These are phyloP conservation scores for Ophiocordyceps camponoti-saundersi DNA, from an alignment of 2,329 filamentous ascomycete genomes.

Conservation along the genomic window DNA sequence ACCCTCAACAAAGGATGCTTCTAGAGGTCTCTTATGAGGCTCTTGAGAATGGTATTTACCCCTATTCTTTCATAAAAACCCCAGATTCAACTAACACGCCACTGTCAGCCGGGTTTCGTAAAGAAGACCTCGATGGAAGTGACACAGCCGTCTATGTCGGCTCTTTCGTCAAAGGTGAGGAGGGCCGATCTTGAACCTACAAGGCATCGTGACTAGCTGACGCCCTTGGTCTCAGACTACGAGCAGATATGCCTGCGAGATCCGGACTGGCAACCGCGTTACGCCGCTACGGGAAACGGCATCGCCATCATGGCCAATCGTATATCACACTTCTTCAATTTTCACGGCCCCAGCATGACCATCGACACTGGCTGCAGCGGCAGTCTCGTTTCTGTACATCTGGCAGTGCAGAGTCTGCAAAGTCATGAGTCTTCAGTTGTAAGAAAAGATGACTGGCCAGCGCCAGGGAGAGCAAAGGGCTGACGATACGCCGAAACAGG, in stretches of 20 bases:
- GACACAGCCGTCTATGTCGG: constrained; percentile 32
- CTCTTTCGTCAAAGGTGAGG: constrained; percentile 29
- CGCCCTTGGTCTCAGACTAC: constrained; percentile 20
- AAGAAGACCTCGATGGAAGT: constrained; percentile 24
- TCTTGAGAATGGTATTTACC: constrained; percentile 26
- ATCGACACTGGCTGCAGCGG: constrained; percentile 43
- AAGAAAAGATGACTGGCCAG: constrained; percentile 1
- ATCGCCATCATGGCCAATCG: constrained; percentile 37
- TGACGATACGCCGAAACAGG: constrained; percentile 9
- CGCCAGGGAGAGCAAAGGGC: neutral
- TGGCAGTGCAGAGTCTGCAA: constrained; percentile 31
- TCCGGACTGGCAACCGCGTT: constrained; percentile 29
- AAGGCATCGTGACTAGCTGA: neutral
- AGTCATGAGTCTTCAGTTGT: constrained; percentile 25
- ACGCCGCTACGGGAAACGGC: constrained; percentile 35
- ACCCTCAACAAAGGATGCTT: constrained; percentile 34
- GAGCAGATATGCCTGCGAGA: constrained; percentile 32
- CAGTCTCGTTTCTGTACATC: constrained; percentile 34
- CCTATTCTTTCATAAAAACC: neutral
- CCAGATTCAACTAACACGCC: neutral
- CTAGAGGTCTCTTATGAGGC: constrained; percentile 34
- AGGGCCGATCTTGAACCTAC: neutral
- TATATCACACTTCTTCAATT: constrained; percentile 36
- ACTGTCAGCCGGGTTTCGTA: constrained; percentile 22
- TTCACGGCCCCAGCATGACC: constrained; percentile 37